Evolutionary conservation across 345 rosid species (phyloP).

Genomic region (Gossypium longicalyx): DNA sequence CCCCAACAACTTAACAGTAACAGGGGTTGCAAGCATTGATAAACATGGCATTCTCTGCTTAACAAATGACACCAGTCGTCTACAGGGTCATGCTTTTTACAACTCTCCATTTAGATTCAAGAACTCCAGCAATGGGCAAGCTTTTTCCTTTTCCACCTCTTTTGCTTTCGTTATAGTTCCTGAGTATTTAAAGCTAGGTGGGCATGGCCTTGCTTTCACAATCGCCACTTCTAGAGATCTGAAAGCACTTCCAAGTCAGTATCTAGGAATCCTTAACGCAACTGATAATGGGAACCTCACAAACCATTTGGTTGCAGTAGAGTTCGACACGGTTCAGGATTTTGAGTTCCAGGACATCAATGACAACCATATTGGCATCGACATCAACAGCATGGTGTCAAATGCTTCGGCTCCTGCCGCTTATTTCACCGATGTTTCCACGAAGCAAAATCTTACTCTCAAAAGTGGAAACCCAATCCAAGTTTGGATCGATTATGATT

Average conservation of each 20-base stretch:
- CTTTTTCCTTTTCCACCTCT: constrained; percentile 67
- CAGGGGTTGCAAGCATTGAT: constrained; percentile 51
- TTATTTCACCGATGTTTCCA: constrained; percentile 32
- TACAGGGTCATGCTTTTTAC: constrained; percentile 73
- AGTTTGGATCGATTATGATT: constrained; percentile 83
- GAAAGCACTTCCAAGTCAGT: constrained; percentile 61
- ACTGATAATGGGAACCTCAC: constrained; percentile 49
- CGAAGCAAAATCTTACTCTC: constrained; percentile 43
- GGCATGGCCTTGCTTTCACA: constrained; percentile 86
- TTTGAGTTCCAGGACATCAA: constrained; percentile 66
- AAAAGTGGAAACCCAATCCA: constrained; percentile 57
- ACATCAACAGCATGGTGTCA: constrained; percentile 60
- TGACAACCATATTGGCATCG: constrained; percentile 84
- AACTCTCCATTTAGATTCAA: constrained; percentile 54
- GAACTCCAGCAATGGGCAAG: constrained; percentile 38
- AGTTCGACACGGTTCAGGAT: constrained; percentile 71
- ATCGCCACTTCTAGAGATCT: constrained; percentile 43
- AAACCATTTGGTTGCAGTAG: constrained; percentile 66
- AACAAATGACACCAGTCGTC: constrained; percentile 49
- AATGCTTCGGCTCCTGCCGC: constrained; percentile 41
- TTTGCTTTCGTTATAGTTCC: constrained; percentile 70
- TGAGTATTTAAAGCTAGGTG: constrained; percentile 61
- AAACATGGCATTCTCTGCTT: constrained; percentile 52
- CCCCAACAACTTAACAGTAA: constrained; percentile 38
- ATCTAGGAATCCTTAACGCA: constrained; percentile 63